phyloP scores from a whole-genome alignment of 163 green algal species.

The Scenedesmus sp. region DNA sequence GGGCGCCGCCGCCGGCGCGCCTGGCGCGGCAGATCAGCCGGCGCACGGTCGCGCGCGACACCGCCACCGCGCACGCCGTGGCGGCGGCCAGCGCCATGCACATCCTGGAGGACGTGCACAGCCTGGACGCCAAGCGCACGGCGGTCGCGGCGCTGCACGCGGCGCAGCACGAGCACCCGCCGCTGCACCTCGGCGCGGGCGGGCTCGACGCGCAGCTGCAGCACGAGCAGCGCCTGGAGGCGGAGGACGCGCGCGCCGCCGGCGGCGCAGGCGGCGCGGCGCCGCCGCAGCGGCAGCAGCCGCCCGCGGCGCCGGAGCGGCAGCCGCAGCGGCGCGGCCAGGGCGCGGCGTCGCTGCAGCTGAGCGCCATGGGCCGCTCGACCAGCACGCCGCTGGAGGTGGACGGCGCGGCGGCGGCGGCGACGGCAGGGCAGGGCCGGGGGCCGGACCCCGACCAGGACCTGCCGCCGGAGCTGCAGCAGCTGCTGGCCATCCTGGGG shows the following conservation, averaged over 20 bases:
- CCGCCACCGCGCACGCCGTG: slow-evolving; percentile 27
- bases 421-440: not conserved
- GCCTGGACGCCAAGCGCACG: slow-evolving; percentile 31
- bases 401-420: not conserved
- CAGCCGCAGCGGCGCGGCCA: slow-evolving; percentile 4
- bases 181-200: slow-evolving; percentile 28
- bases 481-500: slow-evolving; percentile 33
- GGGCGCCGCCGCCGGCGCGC: no score
- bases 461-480: slow-evolving; percentile 29
- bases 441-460: slow-evolving; percentile 2
- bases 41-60: not conserved
- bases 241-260: not conserved
- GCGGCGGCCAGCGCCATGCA: slow-evolving; percentile 29
- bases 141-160: slow-evolving; percentile 38
- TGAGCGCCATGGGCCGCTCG: not conserved
- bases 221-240: not conserved
- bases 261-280: not conserved
- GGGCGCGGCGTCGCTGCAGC: not conserved
- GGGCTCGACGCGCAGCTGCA: not conserved
- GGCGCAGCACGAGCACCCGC: slow-evolving; percentile 29
- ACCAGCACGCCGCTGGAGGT: slow-evolving; percentile 23
- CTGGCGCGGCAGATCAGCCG: not conserved
- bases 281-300: slow-evolving; percentile 13
- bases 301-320: slow-evolving; percentile 4
- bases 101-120: slow-evolving; percentile 35